Evolutionary conservation across 495 filamentous ascomycete species (phyloP).

Genomic region (Penicillium canariense): DNA sequence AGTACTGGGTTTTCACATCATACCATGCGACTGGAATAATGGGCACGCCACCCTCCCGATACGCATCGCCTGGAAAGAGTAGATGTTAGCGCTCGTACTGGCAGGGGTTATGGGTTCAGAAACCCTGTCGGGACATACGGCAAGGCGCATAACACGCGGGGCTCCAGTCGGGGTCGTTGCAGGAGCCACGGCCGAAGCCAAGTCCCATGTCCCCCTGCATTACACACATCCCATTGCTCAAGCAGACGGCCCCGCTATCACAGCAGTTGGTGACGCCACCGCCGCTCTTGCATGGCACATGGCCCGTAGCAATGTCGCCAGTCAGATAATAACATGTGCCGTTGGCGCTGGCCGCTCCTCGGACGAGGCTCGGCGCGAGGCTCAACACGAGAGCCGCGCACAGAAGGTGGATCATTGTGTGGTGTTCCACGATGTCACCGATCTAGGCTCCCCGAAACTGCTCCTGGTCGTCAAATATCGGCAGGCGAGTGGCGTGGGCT

Average conservation of each 20-base stretch:
- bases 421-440: background rate
- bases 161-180: background rate
- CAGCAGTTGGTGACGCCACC: background rate
- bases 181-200: background rate
- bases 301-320: background rate
- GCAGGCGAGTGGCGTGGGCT: background rate
- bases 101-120: background rate
- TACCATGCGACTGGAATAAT: background rate
- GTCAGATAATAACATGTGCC: background rate
- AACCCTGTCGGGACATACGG: background rate
- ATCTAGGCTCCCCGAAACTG: background rate
- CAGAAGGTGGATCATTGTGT: background rate
- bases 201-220: background rate
- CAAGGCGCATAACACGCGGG: slow-evolving; percentile 1
- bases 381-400: background rate
- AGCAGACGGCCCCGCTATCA: background rate
- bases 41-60: background rate
- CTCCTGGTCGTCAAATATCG: background rate
- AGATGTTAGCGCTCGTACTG: background rate
- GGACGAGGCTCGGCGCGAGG: background rate
- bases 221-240: background rate
- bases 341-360: background rate
- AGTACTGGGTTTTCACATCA: background rate
- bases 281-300: background rate
- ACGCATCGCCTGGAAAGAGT: background rate